phyloP scores from a whole-genome alignment of 345 rosid genomes.

The Pugionium cornutum region DNA sequence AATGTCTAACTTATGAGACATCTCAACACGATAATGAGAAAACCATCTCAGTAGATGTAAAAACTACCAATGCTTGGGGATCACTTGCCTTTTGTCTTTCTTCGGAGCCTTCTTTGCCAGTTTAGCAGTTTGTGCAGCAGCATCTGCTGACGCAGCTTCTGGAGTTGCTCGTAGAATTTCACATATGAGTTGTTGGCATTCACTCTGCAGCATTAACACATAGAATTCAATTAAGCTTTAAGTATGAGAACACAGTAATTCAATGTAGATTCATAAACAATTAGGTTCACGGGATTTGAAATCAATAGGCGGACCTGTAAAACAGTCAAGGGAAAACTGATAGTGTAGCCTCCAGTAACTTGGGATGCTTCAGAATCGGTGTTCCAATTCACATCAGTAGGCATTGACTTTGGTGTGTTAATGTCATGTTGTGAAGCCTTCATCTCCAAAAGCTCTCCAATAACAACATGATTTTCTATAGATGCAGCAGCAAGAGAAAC shows the following conservation, averaged over 20 bases:
- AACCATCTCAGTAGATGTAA: constrained; percentile 14
- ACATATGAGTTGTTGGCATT: constrained; percentile 98
- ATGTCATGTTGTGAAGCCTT: constrained; percentile 66
- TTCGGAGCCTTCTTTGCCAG: constrained; percentile 79
- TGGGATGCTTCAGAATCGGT: constrained; percentile 79
- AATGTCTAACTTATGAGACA: constrained; percentile 13
- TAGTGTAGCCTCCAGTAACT: constrained; percentile 89
- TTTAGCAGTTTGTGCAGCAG: constrained; percentile 95
- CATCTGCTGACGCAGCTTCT: constrained; percentile 97
- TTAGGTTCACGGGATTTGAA: constrained; percentile 17
- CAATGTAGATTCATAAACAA: constrained; percentile 30
- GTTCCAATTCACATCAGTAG: constrained; percentile 66
- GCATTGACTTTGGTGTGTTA: constrained; percentile 67
- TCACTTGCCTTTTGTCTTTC: constrained; percentile 76
- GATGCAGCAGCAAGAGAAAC: constrained; percentile 18
- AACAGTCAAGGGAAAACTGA: constrained; percentile 91
- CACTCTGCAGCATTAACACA: constrained; percentile 60
- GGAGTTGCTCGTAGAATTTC: constrained; percentile 99
- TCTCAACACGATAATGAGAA: constrained; percentile 25
- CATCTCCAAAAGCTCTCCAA: constrained; percentile 88
- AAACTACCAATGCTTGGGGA: constrained; percentile 24
- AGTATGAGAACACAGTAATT: constrained; percentile 24
- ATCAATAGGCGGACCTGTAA: constrained; percentile 60
- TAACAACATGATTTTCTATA: constrained; percentile 86
- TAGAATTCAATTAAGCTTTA: constrained; percentile 18